These are phyloP conservation scores for Ogataea paraovalis DNA, from an alignment of 805 yeast genomes.

Conservation along the genomic window DNA sequence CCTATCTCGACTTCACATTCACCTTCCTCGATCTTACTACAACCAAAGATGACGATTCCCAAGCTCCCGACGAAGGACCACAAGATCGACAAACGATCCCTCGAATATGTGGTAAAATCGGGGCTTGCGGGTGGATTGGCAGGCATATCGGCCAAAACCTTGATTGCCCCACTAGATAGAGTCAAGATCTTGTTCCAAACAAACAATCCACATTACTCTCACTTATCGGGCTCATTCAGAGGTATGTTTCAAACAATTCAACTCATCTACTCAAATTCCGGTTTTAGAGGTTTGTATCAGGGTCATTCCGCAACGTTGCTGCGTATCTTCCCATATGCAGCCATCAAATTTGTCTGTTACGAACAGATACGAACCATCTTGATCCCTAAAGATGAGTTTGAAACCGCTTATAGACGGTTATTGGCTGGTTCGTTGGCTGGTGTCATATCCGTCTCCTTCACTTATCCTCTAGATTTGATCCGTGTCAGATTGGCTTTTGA, in stretches of 20 bases:
- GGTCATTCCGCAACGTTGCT: slow-evolving; percentile 94
- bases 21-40: neutral
- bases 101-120: slow-evolving; percentile 75
- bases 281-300: slow-evolving; percentile 77
- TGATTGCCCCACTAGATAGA: slow-evolving; percentile 93
- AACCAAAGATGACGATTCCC: neutral
- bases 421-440: slow-evolving; percentile 92
- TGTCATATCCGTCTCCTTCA: slow-evolving; percentile 75
- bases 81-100: slow-evolving; percentile 58
- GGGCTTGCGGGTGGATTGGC: slow-evolving; percentile 95
- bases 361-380: slow-evolving; percentile 82
- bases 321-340: slow-evolving; percentile 94
- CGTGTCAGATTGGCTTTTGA: slow-evolving; percentile 91
- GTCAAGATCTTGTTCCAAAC: slow-evolving; percentile 95
- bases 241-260: slow-evolving; percentile 75
- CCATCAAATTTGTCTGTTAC: slow-evolving; percentile 92
- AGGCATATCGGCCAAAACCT: slow-evolving; percentile 92
- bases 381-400: slow-evolving; percentile 71
- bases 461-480: slow-evolving; percentile 88
- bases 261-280: slow-evolving; percentile 65
- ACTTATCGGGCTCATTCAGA: slow-evolving; percentile 71
- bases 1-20: neutral
- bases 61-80: slow-evolving; percentile 1
- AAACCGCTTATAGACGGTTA: slow-evolving; percentile 76
- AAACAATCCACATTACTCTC: slow-evolving; percentile 79